Base-by-base conservation (phyloP, 257 asterid species). In the Solanum bukasovii region DNA sequence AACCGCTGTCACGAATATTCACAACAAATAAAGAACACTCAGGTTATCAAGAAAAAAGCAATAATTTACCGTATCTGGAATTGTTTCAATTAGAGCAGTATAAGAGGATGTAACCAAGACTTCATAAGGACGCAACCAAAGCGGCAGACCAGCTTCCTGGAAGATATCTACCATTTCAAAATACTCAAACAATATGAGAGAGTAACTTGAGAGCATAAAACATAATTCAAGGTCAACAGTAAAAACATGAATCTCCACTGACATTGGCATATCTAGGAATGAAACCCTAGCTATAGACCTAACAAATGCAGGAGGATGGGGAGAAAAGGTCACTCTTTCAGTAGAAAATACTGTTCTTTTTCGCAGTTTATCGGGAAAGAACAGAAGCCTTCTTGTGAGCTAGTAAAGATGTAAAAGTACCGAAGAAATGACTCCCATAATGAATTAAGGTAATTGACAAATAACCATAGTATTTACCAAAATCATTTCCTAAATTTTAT, bases 81-180 rank as follows among this genome's bases (percentile, higher is more conserved):
- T 96, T 79, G 99, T 97, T 96, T 97, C 99, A 91, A 97, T 97
- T 73, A 97, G 98, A 75, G 99, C 99, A 72, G 99, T 95, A 82
- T 95, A 96, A 42, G 99, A 97, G 90, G 98, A 97, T 83, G 99
- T 94, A 89, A 96, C 99, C 88, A 96, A 87, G 78, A 96, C 98
- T 95, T 96, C 99, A 89, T 95, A 96, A 86, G 99, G 99, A 65
- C 98, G 98, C 92, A 96, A 88, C 99, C 99, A 96, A 49, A 96
- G 93, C n/a, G 99, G 99, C 81, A 97, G 98, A 90, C 99, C 99
- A 90, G 99, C 99, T 94, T 97, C 99, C 96, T 97, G 99, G 95
- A 97, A 97, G 93, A 97, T 96, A 95, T 97, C 99, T 97, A 92
- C 90, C 93, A 94, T 90, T 90, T 89, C 87, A 67, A 87, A 88